phyloP scores from a whole-genome alignment of 306 rosid genomes.

The Vicia faba region DNA sequence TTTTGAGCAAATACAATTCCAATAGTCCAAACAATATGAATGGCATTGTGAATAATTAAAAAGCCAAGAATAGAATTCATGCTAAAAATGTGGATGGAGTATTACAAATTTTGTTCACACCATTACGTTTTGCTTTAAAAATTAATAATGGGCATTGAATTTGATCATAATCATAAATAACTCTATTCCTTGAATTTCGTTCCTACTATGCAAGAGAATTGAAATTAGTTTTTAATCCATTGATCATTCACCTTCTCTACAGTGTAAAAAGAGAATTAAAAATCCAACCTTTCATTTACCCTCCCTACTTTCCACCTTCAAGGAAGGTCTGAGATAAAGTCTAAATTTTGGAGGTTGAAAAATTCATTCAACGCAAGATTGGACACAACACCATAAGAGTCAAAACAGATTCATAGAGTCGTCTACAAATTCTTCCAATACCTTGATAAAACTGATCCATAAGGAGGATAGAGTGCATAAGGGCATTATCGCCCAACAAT shows the following conservation, averaged over 20 bases:
- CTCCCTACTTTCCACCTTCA: background rate
- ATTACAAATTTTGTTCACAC: background rate
- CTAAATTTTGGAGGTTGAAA: background rate
- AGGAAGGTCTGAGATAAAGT: background rate
- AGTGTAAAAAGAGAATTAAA: background rate
- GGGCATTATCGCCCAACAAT: background rate
- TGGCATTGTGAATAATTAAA: background rate
- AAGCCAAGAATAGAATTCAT: background rate
- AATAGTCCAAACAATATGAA: constrained; percentile 2
- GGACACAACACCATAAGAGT: background rate
- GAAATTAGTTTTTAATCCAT: background rate
- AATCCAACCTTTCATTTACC: background rate
- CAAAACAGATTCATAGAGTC: background rate
- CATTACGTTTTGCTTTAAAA: background rate
- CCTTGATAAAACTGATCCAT: background rate
- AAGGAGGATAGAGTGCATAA: background rate
- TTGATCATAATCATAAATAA: background rate
- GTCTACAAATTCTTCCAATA: background rate
- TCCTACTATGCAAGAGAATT: background rate
- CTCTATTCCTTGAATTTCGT: background rate
- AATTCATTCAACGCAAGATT: background rate
- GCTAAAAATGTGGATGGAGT: background rate
- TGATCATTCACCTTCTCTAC: background rate
- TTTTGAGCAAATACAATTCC: background rate
- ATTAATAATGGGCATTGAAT: background rate